These are phyloP conservation scores for Podila epicladia DNA, from an alignment of 192 early-diverging fungal genomes.

Conservation along the genomic window DNA sequence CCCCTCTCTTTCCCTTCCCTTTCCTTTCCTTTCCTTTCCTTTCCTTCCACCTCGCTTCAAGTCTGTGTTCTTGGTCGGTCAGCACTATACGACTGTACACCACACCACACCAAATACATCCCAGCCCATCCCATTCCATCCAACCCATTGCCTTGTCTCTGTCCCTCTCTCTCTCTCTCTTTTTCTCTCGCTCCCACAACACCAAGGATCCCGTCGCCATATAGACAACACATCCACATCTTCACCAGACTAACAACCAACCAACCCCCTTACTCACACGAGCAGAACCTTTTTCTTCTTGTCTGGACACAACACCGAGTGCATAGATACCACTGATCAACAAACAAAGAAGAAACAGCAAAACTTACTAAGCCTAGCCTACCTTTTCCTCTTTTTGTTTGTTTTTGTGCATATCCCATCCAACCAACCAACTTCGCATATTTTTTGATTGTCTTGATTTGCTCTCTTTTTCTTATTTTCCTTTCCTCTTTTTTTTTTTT, in stretches of 20 bases:
- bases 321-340: background rate
- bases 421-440: background rate
- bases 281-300: background rate
- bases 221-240: too few relatives aligned
- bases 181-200: background rate
- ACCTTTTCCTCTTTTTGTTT: background rate
- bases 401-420: background rate
- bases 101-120: background rate
- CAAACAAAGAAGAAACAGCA: background rate
- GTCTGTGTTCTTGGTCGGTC: too few relatives aligned
- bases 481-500: background rate
- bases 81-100: background rate
- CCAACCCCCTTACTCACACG: background rate
- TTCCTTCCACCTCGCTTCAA: too few relatives aligned
- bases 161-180: background rate
- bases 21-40: background rate
- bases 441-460: background rate
- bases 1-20: conserved; percentile 4
- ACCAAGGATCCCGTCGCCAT: background rate
- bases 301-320: background rate
- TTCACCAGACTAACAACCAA: background rate
- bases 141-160: background rate
- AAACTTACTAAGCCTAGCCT: background rate
- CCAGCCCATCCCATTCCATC: background rate
- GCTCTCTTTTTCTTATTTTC: background rate